Base-by-base conservation (phyloP, 2,329 filamentous ascomycete species). In the Chaetomium globosum region DNA sequence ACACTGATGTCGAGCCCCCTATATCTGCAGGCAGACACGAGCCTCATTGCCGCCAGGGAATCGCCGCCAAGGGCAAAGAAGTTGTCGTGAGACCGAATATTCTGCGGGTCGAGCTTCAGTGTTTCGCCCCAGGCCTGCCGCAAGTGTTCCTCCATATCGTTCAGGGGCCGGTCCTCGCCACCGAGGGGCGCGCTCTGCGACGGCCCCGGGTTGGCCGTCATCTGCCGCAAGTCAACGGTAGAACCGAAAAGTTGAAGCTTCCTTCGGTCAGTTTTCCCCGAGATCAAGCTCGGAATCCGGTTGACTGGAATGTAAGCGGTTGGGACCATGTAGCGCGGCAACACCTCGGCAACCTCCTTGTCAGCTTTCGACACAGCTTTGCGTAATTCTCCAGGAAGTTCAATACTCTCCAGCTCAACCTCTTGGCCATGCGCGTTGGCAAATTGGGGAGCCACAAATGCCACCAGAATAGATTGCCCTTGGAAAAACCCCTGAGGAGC, bases 51-150 rank as follows among this genome's bases (percentile, higher is more conserved):
- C n/a, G 78, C 75, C 1, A 84, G 75, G 0, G 82, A 85, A 72
- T 85, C 82, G 7, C 83, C 81, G 0, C 81, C 82, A 0, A 83
- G 74, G 1, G 74, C 75, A 70, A 83, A 80, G 74, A 83, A 84
- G 72, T 77, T 79, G 69, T 80, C 79, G 13, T 76, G 74, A 1
- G 80, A 70, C 12, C 75, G 74, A 46, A 73, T 73, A 10, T 49
- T 58, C 1, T 72, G 61, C 0, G 58, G 30, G 16, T 70, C 66
- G 0, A 68, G 43, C 12, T 56, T 63, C 3, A 73, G 65, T 0
- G 64, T 58, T 19, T 26, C 31, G 73, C 64, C 70, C 79, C 79
- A 80, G 23, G 72, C 73, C 31, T 73, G 65, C 3, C 74, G 73
- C 31, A 80, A 54, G 1, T 68, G 69, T 21, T 71, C 63, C 63